These are phyloP conservation scores for Helotiales sp. DNA, from an alignment of 2,329 filamentous ascomycete species.

Conservation along the genomic window DNA sequence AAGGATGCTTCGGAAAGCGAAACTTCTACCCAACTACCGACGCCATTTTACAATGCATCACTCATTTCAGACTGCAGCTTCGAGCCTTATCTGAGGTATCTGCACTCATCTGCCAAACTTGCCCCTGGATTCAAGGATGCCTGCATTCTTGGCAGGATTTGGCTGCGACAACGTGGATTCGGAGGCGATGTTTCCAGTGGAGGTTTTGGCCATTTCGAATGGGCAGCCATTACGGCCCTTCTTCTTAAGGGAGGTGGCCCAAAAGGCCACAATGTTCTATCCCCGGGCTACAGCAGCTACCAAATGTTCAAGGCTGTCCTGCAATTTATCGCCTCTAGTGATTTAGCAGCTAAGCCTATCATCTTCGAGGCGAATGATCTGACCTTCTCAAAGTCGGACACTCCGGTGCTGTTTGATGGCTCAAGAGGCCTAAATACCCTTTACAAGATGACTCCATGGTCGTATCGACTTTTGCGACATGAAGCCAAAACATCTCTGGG, in stretches of 20 bases:
- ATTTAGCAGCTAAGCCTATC: conserved; percentile 72
- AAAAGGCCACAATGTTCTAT: conserved; percentile 73
- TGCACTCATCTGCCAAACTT: conserved; percentile 71
- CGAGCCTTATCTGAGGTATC: conserved; percentile 73
- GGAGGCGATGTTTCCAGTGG: conserved; percentile 70
- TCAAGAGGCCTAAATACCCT: conserved; percentile 77
- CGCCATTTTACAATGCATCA: conserved; percentile 88
- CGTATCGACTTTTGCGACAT: conserved; percentile 72
- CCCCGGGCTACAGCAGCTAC: conserved; percentile 82
- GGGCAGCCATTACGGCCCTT: conserved; percentile 79
- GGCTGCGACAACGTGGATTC: conserved; percentile 89
- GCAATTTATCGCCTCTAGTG: conserved; percentile 80
- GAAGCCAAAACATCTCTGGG: conserved; percentile 77
- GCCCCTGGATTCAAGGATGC: conserved; percentile 70
- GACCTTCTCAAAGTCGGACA: conserved; percentile 49
- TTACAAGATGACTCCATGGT: conserved; percentile 90
- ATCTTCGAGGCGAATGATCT: conserved; percentile 51
- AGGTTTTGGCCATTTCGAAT: conserved; percentile 94
- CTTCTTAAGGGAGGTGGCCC: conserved; percentile 78
- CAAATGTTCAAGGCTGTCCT: conserved; percentile 93
- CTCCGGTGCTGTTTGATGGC: conserved; percentile 80
- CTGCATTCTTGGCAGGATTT: conserved; percentile 83
- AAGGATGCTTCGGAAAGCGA: conserved; percentile 54
- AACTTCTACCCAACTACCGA: conserved; percentile 52
- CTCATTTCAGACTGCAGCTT: conserved; percentile 78